Conservation (phyloP, 139 green algal genomes). For the Haematococcus lacustris region DNA sequence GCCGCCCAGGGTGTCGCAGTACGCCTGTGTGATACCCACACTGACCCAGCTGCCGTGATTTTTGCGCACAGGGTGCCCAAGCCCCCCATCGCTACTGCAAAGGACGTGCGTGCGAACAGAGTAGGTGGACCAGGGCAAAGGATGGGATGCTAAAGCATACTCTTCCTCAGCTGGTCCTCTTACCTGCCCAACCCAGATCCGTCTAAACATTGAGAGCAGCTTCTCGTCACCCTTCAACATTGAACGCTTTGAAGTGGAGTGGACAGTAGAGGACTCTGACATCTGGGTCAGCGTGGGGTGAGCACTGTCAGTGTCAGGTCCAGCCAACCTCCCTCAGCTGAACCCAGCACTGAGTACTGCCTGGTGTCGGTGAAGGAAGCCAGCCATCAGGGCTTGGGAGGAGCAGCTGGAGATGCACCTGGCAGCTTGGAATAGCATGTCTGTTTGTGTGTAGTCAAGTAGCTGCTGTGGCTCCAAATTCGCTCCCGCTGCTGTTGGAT, state of each 20-base stretch:
- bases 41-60: too few species aligned
- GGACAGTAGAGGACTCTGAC: conserved; percentile 1
- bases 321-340: neutral
- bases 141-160: too few species aligned
- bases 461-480: neutral
- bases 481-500: too few species aligned
- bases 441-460: too few species aligned
- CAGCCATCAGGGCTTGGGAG: neutral
- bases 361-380: neutral
- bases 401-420: neutral
- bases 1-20: too few species aligned
- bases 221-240: conserved; percentile 26
- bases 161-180: too few species aligned
- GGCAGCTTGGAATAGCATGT: too few species aligned
- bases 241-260: conserved; percentile 31
- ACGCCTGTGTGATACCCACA: too few species aligned
- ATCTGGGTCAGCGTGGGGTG: neutral
- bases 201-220: conserved; percentile 15
- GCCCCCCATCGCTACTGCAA: conserved; percentile 9
- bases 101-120: conserved; percentile 24
- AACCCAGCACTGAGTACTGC: neutral
- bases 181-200: too few species aligned
- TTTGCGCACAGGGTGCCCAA: conserved; percentile 3
- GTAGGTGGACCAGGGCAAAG: too few species aligned
- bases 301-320: too few species aligned